Evolutionary conservation across 2,329 filamentous ascomycete species (phyloP).

Genomic region (Dactylellina leptospora): DNA sequence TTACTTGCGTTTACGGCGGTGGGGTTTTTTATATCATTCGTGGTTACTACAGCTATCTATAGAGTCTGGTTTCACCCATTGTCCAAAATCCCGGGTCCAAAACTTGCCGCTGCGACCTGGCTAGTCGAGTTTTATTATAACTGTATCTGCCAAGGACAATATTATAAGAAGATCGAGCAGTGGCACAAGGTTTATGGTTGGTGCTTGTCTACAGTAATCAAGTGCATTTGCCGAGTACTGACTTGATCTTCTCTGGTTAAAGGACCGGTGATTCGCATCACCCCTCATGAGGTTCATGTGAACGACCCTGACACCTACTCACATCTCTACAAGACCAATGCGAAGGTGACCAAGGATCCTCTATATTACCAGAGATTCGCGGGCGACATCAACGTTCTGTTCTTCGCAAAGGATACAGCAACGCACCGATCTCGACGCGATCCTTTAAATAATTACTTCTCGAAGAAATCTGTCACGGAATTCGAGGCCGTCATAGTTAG

Average conservation of each 20-base stretch:
- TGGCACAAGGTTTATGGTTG: conserved; percentile 27
- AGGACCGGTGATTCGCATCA: conserved; percentile 29
- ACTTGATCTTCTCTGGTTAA: neutral
- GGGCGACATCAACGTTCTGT: conserved; percentile 26
- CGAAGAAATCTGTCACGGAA: conserved; percentile 26
- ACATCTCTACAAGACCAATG: conserved; percentile 27
- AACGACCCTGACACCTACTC: conserved; percentile 27
- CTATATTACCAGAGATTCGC: conserved; percentile 35
- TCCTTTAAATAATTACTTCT: conserved; percentile 29
- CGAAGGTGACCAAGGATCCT: conserved; percentile 23
- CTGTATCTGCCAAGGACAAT: conserved; percentile 8
- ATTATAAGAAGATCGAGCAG: conserved; percentile 33
- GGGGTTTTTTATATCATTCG: conserved; percentile 6
- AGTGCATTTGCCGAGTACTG: neutral
- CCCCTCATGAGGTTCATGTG: conserved; percentile 26
- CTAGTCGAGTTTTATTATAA: conserved; percentile 40
- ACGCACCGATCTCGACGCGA: conserved; percentile 29
- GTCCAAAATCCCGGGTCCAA: conserved; percentile 58
- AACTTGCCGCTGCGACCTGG: conserved; percentile 54
- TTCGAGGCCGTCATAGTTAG: conserved; percentile 34
- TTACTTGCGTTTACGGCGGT: neutral
- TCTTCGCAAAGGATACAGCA: conserved; percentile 32
- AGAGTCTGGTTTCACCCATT: conserved; percentile 59
- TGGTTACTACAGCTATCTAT: conserved; percentile 47
- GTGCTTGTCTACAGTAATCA: neutral